Evolutionary conservation across 2,329 filamentous ascomycete genomes (phyloP).

Genomic region (Myriangium duriaei): DNA sequence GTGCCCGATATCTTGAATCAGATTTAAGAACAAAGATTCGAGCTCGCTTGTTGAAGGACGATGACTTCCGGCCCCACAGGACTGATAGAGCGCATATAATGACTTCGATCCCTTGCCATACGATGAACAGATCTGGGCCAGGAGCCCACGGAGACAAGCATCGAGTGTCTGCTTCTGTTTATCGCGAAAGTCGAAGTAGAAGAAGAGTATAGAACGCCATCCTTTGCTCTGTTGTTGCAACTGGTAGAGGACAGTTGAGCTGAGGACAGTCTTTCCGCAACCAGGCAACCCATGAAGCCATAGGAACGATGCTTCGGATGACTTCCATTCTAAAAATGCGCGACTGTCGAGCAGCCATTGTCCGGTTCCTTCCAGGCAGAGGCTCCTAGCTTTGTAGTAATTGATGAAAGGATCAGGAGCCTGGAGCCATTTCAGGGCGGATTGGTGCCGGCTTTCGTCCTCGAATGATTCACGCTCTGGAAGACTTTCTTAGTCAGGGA

Average conservation of each 20-base stretch:
- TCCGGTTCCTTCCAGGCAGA: slow-evolving; percentile 10
- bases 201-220: background rate
- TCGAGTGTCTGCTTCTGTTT: slow-evolving; percentile 3
- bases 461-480: too few relatives aligned
- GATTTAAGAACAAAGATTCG: background rate
- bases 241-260: background rate
- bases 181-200: background rate
- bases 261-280: slow-evolving; percentile 10
- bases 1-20: background rate
- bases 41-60: background rate
- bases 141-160: background rate
- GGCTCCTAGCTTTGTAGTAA: slow-evolving; percentile 11
- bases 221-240: background rate
- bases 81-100: background rate
- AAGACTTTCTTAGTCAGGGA: too few relatives aligned
- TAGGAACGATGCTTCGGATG: slow-evolving; percentile 10
- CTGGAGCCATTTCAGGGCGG: slow-evolving; percentile 13
- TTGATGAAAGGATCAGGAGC: slow-evolving; percentile 15
- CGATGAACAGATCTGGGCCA: background rate
- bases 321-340: slow-evolving; percentile 14
- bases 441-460: too few relatives aligned
- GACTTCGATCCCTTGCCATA: background rate
- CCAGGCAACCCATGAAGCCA: slow-evolving; percentile 17
- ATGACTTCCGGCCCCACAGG: background rate
- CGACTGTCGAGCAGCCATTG: slow-evolving; percentile 13